Evolutionary conservation across 208 protist species (phyloP), one percentile per base, ranked within the genome.

Genomic region (Leishmania gerbilli): DNA sequence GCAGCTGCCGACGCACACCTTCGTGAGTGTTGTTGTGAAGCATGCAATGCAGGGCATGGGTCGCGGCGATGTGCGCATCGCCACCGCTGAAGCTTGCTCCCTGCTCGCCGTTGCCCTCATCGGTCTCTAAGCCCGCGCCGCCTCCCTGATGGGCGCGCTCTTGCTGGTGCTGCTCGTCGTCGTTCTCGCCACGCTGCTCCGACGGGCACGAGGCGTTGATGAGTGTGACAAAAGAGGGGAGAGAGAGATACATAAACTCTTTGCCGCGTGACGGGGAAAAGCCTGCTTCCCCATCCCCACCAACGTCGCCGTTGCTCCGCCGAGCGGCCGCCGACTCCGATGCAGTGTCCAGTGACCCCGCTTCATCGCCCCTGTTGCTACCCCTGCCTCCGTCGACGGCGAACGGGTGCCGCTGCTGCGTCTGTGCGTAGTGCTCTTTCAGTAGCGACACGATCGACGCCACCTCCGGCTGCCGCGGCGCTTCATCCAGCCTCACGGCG

Each of bases 401-500:
- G 27, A 79, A 53, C 6, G 58, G 58, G 75, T 79, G 42, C 27
- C 58, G 75, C 24, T 79, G 71, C 71, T 79, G 75, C 75, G 76
- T 65, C 62, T 55, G 40, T 42, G 45, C 56, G 65, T 82, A 83
- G 58, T 79, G 71, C 49, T 21, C 75, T 77, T 71, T 82, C 47
- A 71, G 84, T 45, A 76, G 80, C 62, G 42, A 40, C 42, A 82
- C 82, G 21, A 86, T 82, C 24, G 55, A 37, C 5, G 74, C 83
- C 53, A 94, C 79, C 60, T 86, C 83, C 17, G 88, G 79, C 37
- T 84, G 64, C 42, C 79, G 84, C 56, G 91, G 91, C 2, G 53
- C n/a, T 69, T 90, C 89, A 53, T 89, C 87, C n/a, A 94, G 87
- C 2, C 89, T 72, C 21, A 77, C 71, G 5, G 88, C 85, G 4